Base-by-base conservation (phyloP, 2,329 filamentous ascomycete species). In the Apiospora pterosperma region DNA sequence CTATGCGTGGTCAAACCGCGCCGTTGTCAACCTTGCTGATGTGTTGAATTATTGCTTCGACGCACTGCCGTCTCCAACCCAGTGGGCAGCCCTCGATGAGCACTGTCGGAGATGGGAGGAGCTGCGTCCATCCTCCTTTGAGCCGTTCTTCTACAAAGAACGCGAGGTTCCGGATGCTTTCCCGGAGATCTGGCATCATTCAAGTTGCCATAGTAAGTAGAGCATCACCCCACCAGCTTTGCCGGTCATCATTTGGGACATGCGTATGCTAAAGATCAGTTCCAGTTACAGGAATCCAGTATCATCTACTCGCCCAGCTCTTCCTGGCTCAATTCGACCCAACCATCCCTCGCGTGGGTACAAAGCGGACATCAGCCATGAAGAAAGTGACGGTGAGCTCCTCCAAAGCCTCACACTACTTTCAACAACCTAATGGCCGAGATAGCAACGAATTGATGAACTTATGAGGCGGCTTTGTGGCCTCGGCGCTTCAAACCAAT, bases 11-110 rank as follows among this genome's bases (percentile, higher is more conserved):
- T 83, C 86, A 2, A 88, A 89, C 71, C 81, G 86, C 19, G 84
- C 87, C 19, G 81, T 90, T 0, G 81, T 87, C 3, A 84, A 88
- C 69, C 87, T 86, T 63, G 86, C 86, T n/a, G 85, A 89, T 66
- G 85, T 89, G 1, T 75, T 90, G 19, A 85, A 88, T 66, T 88
- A 84, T 69, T 90, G 88, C 71, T 90, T 89, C 2, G 76, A 80
- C 19, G 72, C 69, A 19, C 72, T 75, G 67, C 72, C 70, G 67
- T 76, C 64, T 67, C 74, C 62, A 52, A 66, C 65, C 66, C 71
- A 74, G 23, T 87, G 85, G 77, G 75, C 72, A 7, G 76, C 79
- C 28, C 75, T 88, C 14, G 74, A 80, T 12, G 73, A 78, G 6
- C 62, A 66, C 21, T 66, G 83, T 81, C 64, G 79, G 81, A 61